phyloP scores from a whole-genome alignment of 441 rosid genomes.

The Arabidopsis hybrid region DNA sequence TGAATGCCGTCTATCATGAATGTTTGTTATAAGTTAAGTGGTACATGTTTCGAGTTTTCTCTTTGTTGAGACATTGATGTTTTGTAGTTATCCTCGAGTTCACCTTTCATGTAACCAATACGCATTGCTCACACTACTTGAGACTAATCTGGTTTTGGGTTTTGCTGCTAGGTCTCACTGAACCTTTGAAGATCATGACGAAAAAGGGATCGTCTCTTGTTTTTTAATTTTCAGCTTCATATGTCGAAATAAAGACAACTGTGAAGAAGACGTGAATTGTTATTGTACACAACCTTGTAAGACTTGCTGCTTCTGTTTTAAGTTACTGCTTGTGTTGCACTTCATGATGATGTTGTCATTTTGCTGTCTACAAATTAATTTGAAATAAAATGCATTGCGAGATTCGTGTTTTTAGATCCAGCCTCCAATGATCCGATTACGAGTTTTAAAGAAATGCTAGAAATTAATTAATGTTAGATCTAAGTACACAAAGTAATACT shows the following conservation, averaged over 20 bases:
- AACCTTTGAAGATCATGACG: conserved; percentile 40
- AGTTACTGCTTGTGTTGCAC: conserved; percentile 19
- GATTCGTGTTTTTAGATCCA: background rate
- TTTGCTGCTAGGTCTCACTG: conserved; percentile 33
- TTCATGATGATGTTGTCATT: conserved; percentile 19
- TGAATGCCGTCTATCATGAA: background rate
- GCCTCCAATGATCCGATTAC: background rate
- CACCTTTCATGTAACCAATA: background rate
- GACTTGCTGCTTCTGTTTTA: conserved; percentile 25
- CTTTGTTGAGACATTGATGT: background rate
- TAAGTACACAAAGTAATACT: background rate
- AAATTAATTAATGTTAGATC: background rate
- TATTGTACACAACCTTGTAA: conserved; percentile 39
- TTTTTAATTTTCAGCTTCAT: conserved; percentile 34
- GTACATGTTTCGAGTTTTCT: background rate
- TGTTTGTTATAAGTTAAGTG: conserved; percentile 8
- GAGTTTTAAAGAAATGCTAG: background rate
- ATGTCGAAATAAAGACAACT: conserved; percentile 39
- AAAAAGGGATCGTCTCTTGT: conserved; percentile 28
- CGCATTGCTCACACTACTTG: background rate
- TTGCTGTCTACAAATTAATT: conserved; percentile 6
- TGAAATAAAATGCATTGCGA: conserved; percentile 10
- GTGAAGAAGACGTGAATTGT: conserved; percentile 33
- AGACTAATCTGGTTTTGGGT: conserved; percentile 17
- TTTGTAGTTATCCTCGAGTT: background rate